Conservation (phyloP, 345 rosid species). For the Psidium friedrichsthalianum region DNA sequence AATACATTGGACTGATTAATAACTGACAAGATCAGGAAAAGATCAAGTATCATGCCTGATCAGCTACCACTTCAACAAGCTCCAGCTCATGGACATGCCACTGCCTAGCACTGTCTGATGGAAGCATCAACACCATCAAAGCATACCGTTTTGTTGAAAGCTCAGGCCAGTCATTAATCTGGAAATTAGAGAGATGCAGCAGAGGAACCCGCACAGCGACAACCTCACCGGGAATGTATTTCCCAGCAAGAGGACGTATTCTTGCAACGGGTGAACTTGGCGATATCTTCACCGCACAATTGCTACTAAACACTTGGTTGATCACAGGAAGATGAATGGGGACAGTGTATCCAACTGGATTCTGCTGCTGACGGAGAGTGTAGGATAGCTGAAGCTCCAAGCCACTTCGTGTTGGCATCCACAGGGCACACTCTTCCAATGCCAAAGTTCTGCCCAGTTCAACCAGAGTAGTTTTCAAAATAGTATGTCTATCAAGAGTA, state of each 20-base stretch:
- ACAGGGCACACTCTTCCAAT: constrained; percentile 91
- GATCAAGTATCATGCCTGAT: constrained; percentile 44
- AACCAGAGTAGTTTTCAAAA: constrained; percentile 81
- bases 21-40: not conserved
- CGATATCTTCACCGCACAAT: constrained; percentile 67
- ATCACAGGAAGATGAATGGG: constrained; percentile 94
- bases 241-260: constrained; percentile 72
- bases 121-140: constrained; percentile 95
- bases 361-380: constrained; percentile 89
- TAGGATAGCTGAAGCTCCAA: constrained; percentile 91
- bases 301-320: constrained; percentile 72
- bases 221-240: constrained; percentile 81
- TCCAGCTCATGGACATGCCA: constrained; percentile 98
- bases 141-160: constrained; percentile 93
- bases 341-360: constrained; percentile 85
- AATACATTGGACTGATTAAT: not conserved
- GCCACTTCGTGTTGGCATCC: constrained; percentile 99
- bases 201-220: constrained; percentile 96
- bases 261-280: constrained; percentile 88
- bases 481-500: constrained; percentile 92
- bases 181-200: constrained; percentile 90
- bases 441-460: constrained; percentile 88
- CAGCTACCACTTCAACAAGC: constrained; percentile 98
- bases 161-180: constrained; percentile 98
- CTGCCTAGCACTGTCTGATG: constrained; percentile 96